Evolutionary conservation across 1,284 basidiomycete genomes (phyloP), one percentile per base, ranked within the genome.

Genomic region (Irpex rosettiformis): DNA sequence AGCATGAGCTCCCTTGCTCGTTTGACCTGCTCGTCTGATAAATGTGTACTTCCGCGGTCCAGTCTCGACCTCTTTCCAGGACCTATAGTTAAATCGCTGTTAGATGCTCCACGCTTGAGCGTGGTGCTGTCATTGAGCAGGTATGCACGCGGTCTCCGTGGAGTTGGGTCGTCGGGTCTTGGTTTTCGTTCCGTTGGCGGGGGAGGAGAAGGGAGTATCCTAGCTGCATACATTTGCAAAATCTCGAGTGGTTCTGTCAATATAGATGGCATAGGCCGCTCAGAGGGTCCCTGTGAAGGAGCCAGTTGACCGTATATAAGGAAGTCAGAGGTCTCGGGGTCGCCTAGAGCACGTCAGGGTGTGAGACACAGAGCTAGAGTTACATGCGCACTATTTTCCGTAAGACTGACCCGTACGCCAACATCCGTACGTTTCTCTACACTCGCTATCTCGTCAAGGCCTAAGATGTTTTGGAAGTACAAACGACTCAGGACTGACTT

Each of bases 81-180:
- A 3, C n/a, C 21, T 1, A 45, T 5, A 28, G 7, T n/a, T 22
- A 27, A 30, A n/a, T 33, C 22, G 1, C 45, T 64, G 24, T 10
- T 61, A 11, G 59, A 49, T 10, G 53, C 60, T 40, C 58, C 63
- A 2, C 29, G 43, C 43, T 68, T 70, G 8, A 63, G 67, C 21
- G 54, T 65, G n/a, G 21, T 18, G 30, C 4, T 56, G 60, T 1
- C 59, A 27, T 27, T 53, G 68, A 57, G 67, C 64, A 60, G 69
- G 18, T 65, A 64, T 16, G 65, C 61, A 2, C 85, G 85, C 0
- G 86, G 86, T 43, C 79, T 77, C 18, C 89, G 86, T 6, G 88
- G 89, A 1, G 84, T 89, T 0, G 87, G 89, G 61, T 91, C 89
- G 62, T 91, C 89, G 0, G 89, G 89, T 28, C 89, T 78, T 2